Base-by-base conservation (phyloP, 805 yeast genomes). In the Yamadazyma insecticola region DNA sequence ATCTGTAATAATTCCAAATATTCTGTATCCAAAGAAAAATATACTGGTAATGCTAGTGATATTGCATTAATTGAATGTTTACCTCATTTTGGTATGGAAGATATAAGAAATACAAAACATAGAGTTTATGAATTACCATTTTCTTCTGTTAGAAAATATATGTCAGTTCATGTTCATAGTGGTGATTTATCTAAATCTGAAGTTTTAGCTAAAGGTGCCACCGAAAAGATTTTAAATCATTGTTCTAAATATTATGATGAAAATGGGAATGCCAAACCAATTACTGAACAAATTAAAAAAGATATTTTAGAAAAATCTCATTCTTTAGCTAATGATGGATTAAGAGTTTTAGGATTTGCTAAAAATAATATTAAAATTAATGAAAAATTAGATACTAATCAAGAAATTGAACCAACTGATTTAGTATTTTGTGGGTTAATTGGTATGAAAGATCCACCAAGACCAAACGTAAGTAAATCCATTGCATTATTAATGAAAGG, bases 371-470 rank as follows among this genome's bases (percentile, higher is more conserved):
- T 47, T 44, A 40, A 65, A 52, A 37, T 45, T 4, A 45, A 47
- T 29, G 60, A 55, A 7, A 47, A 51, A 23, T 50, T 48, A 4
- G 52, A 51, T 16, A 61, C 55, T 4, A 18, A 37, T 17, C 54
- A 47, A 9, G 60, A 51, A 13, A 44, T 41, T 13, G 70, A 63
- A 37, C 82, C 89, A 10, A 46, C 67, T 0, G 80, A 75, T 16
- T 67, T 92, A 44, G 67, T 75, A 2, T 90, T 90, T 50, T 72
- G 84, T 43, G 99, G 99, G 9, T 60, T 92, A 26, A 70, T 87
- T 41, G 97, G 96, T 34, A 88, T 92, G 95, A 87, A 86, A 48
- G 99, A 92, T 60, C 99, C 99, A 7, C 99, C 99, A 35, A 76
- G 98, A 50, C 82, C 89, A 7, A 78, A 81, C 40, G 97, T 92